Evolutionary conservation across 176 grass and related monocot genomes (phyloP), one percentile per base, ranked within the genome.

Genomic region (Panicum miliaceum): DNA sequence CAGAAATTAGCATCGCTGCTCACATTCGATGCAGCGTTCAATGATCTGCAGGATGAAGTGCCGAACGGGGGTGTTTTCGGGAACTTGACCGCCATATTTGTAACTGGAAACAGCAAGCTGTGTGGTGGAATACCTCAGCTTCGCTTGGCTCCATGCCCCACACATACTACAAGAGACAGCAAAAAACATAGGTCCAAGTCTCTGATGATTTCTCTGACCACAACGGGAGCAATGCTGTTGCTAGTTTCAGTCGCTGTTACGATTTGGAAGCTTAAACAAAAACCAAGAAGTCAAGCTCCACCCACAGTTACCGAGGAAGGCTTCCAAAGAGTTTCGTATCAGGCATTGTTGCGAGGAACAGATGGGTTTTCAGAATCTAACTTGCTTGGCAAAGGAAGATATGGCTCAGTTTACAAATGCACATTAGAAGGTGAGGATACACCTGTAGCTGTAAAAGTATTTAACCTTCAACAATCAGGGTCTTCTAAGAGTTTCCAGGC

Each of bases 81-180:
- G 22, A 89, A 89, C 75, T n/a, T 54, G 9, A 80, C 73, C 16
- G 81, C 75, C 10, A 13, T 84, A 62, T 63, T 81, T 35, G 25
- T 89, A 15, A 23, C 42, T n/a, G 81, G 86, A 48, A 79, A 82
- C 53, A 64, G 5, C 20, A 13, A 72, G 22, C 3, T 87, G 35
- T 87, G 85, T 9, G 67, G 85, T 64, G 85, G 85, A 35, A 66
- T 87, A 62, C 66, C 77, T 47, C 42, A 10, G 43, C 69, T 72
- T 50, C 14, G 7, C 25, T 50, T 72, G 23, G 6, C 23, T 19
- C 43, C 69, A 50, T 72, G 69, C 23, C 13, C 45, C 47, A 52
- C 26, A 8, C 25, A 73, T 51, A 15, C 14, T 52, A 0, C 34
- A 32, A 34, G 46, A 0, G 23, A 52, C 0, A 73, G 7, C 45